phyloP scores from a whole-genome alignment of 2,329 filamentous ascomycete species.

The Exophiala mesophila region DNA sequence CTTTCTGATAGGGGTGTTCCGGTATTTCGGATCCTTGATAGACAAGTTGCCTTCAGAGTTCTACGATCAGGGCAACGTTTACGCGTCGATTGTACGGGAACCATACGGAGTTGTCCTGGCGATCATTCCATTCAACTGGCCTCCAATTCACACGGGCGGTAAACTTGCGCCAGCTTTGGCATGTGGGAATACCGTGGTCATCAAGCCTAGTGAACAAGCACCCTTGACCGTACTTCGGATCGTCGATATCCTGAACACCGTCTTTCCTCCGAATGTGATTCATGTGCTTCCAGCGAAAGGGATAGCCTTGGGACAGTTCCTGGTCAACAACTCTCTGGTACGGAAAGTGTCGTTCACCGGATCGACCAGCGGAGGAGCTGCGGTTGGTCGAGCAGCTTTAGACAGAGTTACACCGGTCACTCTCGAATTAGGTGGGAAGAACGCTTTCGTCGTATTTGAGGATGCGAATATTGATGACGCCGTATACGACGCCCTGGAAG shows the following conservation, averaged over 20 bases:
- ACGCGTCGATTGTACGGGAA: slow-evolving; percentile 10
- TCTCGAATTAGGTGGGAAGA: slow-evolving; percentile 79
- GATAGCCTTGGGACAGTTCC: slow-evolving; percentile 50
- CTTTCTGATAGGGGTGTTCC: slow-evolving; percentile 23
- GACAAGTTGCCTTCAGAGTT: slow-evolving; percentile 17
- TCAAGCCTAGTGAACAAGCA: slow-evolving; percentile 34
- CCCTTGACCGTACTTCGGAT: slow-evolving; percentile 31
- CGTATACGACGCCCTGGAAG: slow-evolving; percentile 37
- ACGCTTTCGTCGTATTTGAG: slow-evolving; percentile 69
- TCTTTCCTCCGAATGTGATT: slow-evolving; percentile 31
- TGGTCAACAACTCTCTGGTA: slow-evolving; percentile 62
- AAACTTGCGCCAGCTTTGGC: slow-evolving; percentile 33
- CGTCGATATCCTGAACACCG: slow-evolving; percentile 30
- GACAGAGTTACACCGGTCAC: slow-evolving; percentile 72
- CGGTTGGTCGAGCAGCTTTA: slow-evolving; percentile 65
- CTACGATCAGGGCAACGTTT: slow-evolving; percentile 10
- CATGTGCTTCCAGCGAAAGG: slow-evolving; percentile 53
- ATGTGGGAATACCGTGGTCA: slow-evolving; percentile 34
- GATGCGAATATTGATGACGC: slow-evolving; percentile 73
- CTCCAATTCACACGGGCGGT: slow-evolving; percentile 41
- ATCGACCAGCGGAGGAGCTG: slow-evolving; percentile 63
- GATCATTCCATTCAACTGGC: slow-evolving; percentile 57
- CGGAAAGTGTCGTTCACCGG: slow-evolving; percentile 77
- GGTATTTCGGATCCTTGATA: slow-evolving; percentile 26
- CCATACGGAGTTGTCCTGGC: slow-evolving; percentile 31